Conservation (phyloP, 23 red algal genomes). For the Rhodosorus marinus region DNA sequence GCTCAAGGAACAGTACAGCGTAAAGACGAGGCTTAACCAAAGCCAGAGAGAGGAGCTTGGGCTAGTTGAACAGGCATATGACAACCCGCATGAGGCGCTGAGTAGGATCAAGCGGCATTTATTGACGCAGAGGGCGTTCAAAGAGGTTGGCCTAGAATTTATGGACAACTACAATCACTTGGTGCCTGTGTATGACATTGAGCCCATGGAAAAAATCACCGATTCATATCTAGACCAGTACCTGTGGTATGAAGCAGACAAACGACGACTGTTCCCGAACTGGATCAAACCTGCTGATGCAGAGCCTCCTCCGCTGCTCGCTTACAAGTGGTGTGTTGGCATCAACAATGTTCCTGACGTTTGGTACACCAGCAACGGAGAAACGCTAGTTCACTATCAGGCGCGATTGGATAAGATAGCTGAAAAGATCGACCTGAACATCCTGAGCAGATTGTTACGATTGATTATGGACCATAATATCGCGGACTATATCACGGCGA, state of each 20-base stretch:
- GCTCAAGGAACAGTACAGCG: slow-evolving; percentile 66
- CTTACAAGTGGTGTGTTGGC: slow-evolving; percentile 70
- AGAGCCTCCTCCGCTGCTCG: slow-evolving; percentile 72
- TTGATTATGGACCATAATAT: slow-evolving; percentile 83
- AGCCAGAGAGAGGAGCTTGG: slow-evolving; percentile 77
- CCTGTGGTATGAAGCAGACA: slow-evolving; percentile 87
- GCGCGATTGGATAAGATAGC: slow-evolving; percentile 53
- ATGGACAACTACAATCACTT: slow-evolving; percentile 80
- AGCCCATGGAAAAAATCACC: slow-evolving; percentile 81
- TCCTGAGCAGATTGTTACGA: slow-evolving; percentile 80
- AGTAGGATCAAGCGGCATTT: slow-evolving; percentile 73
- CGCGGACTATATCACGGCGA: slow-evolving; percentile 93
- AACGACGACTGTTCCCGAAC: slow-evolving; percentile 78
- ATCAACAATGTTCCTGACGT: slow-evolving; percentile 78
- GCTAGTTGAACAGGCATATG: slow-evolving; percentile 59
- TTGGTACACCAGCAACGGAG: slow-evolving; percentile 49
- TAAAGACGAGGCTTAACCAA: slow-evolving; percentile 41
- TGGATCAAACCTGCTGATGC: slow-evolving; percentile 91
- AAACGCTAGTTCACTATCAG: slow-evolving; percentile 44
- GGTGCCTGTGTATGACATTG: slow-evolving; percentile 65
- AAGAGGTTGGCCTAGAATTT: slow-evolving; percentile 70
- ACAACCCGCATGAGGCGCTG: slow-evolving; percentile 75
- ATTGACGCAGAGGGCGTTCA: slow-evolving; percentile 40
- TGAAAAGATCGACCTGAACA: slow-evolving; percentile 55
- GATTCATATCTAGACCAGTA: slow-evolving; percentile 95